Conservation (phyloP, 306 rosid genomes). For the Cucurbita ficifolia region DNA sequence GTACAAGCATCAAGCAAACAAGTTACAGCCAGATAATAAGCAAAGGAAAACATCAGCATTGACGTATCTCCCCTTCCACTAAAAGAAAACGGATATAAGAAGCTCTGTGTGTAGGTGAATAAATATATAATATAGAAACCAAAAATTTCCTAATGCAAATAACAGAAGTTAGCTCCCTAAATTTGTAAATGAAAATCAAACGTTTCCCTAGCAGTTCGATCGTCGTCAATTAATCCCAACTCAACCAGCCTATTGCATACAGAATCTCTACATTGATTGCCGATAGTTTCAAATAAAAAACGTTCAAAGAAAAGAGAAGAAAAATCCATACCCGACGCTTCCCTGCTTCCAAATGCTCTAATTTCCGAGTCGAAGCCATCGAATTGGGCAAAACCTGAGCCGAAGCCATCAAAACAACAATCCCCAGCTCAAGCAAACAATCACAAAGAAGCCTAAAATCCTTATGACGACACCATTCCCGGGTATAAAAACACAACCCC, state of each 20-base stretch:
- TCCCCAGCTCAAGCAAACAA: slow-evolving; percentile 13
- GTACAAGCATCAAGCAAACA: not conserved
- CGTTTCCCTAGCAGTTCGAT: not conserved
- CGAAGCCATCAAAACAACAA: slow-evolving; percentile 52
- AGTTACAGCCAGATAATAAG: not conserved
- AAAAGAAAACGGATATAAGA: not conserved
- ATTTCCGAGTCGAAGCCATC: slow-evolving; percentile 50
- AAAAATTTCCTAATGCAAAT: not conserved
- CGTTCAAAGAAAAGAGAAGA: not conserved
- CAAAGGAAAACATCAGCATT: not conserved
- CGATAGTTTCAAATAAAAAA: not conserved
- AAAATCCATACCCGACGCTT: slow-evolving; percentile 63
- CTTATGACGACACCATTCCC: not conserved
- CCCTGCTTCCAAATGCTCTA: slow-evolving; percentile 90
- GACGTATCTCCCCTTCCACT: not conserved
- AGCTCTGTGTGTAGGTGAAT: not conserved
- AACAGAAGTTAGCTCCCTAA: not conserved
- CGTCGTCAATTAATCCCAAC: not conserved
- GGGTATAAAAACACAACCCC: not conserved
- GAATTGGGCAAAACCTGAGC: slow-evolving; percentile 79
- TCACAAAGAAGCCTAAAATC: not conserved
- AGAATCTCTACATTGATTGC: not conserved
- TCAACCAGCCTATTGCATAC: not conserved
- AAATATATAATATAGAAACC: not conserved
- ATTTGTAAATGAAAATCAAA: not conserved